A percentile compares a stretch with the other conserved stretches of the same genome.
phyloP scores from a whole-genome alignment of 345 rosid species.

The Salix purpurea region DNA sequence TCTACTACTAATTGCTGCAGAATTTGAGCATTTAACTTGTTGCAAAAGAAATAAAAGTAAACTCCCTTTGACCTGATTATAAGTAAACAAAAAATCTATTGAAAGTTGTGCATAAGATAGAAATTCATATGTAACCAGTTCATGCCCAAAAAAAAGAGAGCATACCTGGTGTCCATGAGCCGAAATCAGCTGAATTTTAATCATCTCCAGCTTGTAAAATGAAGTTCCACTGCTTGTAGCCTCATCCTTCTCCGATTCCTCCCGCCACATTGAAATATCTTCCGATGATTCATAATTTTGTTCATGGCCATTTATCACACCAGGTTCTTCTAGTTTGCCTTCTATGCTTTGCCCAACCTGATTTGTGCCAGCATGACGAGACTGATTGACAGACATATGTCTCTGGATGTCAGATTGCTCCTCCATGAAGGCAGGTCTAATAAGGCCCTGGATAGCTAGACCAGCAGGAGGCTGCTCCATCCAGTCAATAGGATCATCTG shows the following conservation, averaged over 20 bases:
- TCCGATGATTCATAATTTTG: constrained; percentile 26
- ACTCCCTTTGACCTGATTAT: too few species aligned
- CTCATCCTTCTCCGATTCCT: constrained; percentile 38
- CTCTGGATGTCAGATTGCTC: constrained; percentile 67
- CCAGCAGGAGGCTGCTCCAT: constrained; percentile 91
- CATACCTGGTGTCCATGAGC: constrained; percentile 76
- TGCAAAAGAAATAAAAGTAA: neutral
- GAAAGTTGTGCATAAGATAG: neutral
- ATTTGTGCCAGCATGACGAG: constrained; percentile 25
- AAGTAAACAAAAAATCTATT: neutral
- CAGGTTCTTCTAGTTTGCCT: constrained; percentile 37
- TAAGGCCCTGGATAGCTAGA: constrained; percentile 71
- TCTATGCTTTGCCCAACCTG: constrained; percentile 31
- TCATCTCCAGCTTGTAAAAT: constrained; percentile 83
- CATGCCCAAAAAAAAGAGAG: neutral
- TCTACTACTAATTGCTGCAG: neutral
- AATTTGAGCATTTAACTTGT: neutral
- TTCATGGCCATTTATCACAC: constrained; percentile 39
- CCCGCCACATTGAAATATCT: constrained; percentile 30
- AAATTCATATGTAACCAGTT: neutral
- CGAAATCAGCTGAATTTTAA: constrained; percentile 68
- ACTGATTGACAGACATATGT: constrained; percentile 41
- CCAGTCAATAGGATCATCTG: constrained; percentile 78
- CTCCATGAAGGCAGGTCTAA: constrained; percentile 69
- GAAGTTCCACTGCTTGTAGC: constrained; percentile 40